phyloP scores from a whole-genome alignment of 208 protist genomes.

The Wallacemonas sp. region DNA sequence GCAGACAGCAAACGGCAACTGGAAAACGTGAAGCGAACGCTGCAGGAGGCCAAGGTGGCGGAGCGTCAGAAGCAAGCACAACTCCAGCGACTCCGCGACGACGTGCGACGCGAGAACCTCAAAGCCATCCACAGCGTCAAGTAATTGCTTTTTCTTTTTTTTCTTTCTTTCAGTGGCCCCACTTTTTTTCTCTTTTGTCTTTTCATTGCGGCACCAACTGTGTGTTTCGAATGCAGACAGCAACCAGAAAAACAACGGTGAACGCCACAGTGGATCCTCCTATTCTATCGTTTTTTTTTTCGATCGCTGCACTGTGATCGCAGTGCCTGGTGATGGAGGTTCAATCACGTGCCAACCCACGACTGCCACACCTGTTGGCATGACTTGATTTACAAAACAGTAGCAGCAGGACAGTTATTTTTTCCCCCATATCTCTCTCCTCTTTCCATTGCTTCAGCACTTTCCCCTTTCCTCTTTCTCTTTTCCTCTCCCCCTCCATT shows the following conservation, averaged over 20 bases:
- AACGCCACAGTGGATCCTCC: too few species aligned
- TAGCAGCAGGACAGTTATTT: too few species aligned
- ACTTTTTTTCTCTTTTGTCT: neutral
- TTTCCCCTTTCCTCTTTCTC: neutral
- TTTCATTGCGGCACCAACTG: neutral
- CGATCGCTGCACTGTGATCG: too few species aligned
- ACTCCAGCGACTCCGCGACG: slow-evolving; percentile 37
- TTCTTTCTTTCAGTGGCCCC: neutral
- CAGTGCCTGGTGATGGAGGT: too few species aligned
- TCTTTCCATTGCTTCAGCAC: neutral
- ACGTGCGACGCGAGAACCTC: slow-evolving; percentile 20
- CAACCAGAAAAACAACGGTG: neutral
- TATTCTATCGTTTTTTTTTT: too few species aligned
- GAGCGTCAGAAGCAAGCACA: slow-evolving; percentile 41
- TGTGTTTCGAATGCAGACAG: neutral
- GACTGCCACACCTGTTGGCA: too few species aligned
- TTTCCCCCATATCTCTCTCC: too few species aligned
- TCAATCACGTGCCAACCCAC: too few species aligned
- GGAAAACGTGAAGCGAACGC: slow-evolving; percentile 14
- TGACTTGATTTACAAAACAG: too few species aligned
- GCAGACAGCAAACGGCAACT: slow-evolving; percentile 24
- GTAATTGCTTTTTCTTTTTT: slow-evolving; percentile 4
- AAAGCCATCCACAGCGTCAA: slow-evolving; percentile 7
- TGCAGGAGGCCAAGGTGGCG: slow-evolving; percentile 31
- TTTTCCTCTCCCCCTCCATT: slow-evolving; percentile 1